Evolutionary conservation across 2,329 filamentous ascomycete genomes (phyloP).

Genomic region (Beauveria scarabaeidicola): DNA sequence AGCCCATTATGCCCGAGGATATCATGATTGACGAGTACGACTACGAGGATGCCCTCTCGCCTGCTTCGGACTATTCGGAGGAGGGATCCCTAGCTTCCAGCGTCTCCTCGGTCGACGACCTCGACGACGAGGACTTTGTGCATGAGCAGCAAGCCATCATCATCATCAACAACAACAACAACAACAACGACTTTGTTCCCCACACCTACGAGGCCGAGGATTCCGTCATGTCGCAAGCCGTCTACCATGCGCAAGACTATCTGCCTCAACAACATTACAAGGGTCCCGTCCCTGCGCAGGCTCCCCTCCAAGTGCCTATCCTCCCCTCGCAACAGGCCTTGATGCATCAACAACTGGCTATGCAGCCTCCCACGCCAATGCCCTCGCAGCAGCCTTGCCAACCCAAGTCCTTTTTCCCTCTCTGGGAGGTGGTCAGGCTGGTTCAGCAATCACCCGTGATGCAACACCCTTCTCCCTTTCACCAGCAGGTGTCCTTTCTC

Average conservation of each 20-base stretch:
- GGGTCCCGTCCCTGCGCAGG: constrained; percentile 25
- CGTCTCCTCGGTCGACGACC: constrained; percentile 43
- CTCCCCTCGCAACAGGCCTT: constrained; percentile 18
- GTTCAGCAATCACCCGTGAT: constrained; percentile 40
- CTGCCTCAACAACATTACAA: constrained; percentile 37
- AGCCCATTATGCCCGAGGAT: constrained; percentile 42
- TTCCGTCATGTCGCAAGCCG: constrained; percentile 25
- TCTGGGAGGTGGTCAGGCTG: constrained; percentile 47
- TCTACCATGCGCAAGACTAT: constrained; percentile 38
- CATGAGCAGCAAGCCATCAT: constrained; percentile 32
- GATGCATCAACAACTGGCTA: constrained; percentile 19
- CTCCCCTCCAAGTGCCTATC: constrained; percentile 11
- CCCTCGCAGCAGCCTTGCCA: constrained; percentile 30
- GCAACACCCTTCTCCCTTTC: constrained; percentile 42
- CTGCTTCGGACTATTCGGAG: constrained; percentile 42
- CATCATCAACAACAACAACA: no score
- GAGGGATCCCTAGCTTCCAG: constrained; percentile 49
- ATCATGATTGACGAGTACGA: constrained; percentile 35
- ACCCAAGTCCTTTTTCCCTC: constrained; percentile 40
- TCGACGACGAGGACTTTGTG: constrained; percentile 41
- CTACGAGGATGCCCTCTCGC: constrained; percentile 38
- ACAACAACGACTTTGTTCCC: constrained; percentile 34
- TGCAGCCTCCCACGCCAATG: constrained; percentile 29
- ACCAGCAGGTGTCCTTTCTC: constrained; percentile 44
- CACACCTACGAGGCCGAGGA: constrained; percentile 41